Base-by-base conservation (phyloP, 768 basidiomycete genomes). In the Leccinellum albellum region DNA sequence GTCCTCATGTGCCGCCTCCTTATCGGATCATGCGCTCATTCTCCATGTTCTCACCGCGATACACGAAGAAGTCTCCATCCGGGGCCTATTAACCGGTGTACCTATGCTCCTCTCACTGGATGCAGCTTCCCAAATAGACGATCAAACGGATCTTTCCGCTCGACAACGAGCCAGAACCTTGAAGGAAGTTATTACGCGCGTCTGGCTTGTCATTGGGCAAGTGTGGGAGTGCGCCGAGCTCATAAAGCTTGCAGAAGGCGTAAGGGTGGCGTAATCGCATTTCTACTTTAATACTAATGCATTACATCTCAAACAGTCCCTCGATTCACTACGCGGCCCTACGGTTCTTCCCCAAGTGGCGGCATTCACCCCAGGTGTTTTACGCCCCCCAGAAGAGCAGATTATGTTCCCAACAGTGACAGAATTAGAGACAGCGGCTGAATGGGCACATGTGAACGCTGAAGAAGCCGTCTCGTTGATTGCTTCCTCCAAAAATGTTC, bases 51-150 rank as follows among this genome's bases (percentile, higher is more conserved):
- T 96, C 35, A 78, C 76, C 6, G 79, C 82, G 3, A 77, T 91
- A 26, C 87, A 92, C 50, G 77, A 86, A 59, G 79, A 86, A 50
- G 70, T 91, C n/a, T 93, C 94, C 1, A 73, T 87, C 26, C 83
- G 87, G 42, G 88, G 85, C 3, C 64, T 96, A 40, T 73, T 94
- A 17, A 84, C 85, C 2, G 90, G 92, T 21, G 73, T 91, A 32
- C 94, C 94, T 5, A 94, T 97, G 91, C 71, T 97, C 26, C 67
- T 91, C n/a, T 85, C 89, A 2, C 70, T 96, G 50, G 83, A 90
- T 54, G 70, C 64, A 7, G 82, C 82, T 10, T 74, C 81, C 4
- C 76, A 76, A 32, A 63, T 76, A 26, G 75, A 76, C n/a, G 74
- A 77, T 17, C 65, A 66, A 12, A 71, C 74, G 31, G 76, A 82